Evolutionary conservation across 1,284 basidiomycete genomes (phyloP), one percentile per base, ranked within the genome.

Genomic region (Vanrija humicola): DNA sequence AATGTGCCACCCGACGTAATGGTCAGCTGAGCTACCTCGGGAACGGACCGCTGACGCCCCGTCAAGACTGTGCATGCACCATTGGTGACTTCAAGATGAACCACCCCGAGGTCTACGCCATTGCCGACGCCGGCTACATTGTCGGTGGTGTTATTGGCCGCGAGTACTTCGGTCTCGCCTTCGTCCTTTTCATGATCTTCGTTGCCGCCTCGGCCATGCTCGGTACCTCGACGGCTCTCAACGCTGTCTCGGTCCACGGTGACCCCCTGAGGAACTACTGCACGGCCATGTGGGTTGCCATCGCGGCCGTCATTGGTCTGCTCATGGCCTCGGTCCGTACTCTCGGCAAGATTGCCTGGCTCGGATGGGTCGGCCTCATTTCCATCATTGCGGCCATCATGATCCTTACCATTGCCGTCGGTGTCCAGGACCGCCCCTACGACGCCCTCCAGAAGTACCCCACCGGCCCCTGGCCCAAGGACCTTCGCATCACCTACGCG

Each of bases 381-480:
- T 64, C 59, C 10, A 64, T 70, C 43, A 52, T 75, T 25, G 63
- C 73, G 45, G 53, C 75, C 43, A 67, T 77, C 55, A 54, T 77
- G 45, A 69, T 69, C 15, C 61, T 77, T 25, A 72, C 70, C 43
- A 65, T 77, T 52, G 71, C 76, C 19, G 74, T 77, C 23, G 74
- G 70, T 26, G 65, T 75, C 5, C 61, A 68, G 25, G 72, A 74
- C 42, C 65, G 75, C 45, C 73, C 75, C 1, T 56, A 64, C 6
- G 59, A 59, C 8, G 69, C 69, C 4, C 66, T 67, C 14, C 14
- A 50, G 21, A 48, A 50, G 29, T 34, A 34, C 34, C 21, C 14
- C 34, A 38, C 54, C 19, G 48, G 39, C 14, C 64, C 67, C 0
- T 73, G 61, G 61, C 64, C 67, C 47, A 65, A 65, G 62, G 53